Base-by-base conservation (phyloP, 768 basidiomycete species). In the Mycena amicta region DNA sequence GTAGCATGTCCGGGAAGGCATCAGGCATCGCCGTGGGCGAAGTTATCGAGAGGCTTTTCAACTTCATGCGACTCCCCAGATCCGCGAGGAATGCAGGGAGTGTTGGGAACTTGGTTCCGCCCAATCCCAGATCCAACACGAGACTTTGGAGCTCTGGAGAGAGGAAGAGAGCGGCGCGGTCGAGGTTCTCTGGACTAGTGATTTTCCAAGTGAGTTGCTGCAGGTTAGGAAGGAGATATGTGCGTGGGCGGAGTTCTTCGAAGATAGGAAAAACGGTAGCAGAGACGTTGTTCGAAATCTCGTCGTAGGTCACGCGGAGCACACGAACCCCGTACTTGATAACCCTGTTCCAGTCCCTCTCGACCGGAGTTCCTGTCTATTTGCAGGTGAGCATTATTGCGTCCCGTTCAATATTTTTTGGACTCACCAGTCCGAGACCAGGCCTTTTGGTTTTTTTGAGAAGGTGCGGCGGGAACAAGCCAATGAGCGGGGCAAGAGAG, bases 361-460 rank as follows among this genome's bases (percentile, higher is more conserved):
- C 81, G 52, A 80, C 77, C 67, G 77, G 78, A n/a, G 89, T 89
- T 50, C 75, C 70, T 67, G 56, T 50, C 62, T 63, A n/a, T 26
- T 16, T 23, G 18, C 15, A 3, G 29, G 20, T 28, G 56, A 22
- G 52, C 15, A n/a, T 25, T 26, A 5, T 16, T 25, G 27, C 37
- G 6, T 11, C 28, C 15, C 8, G 33, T 81, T n/a, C n/a, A n/a
- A n/a, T n/a, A n/a, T n/a, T n/a, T n/a, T n/a, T n/a, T n/a, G n/a
- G 30, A 76, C 90, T 68, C 67, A 92, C 90, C 77, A 92, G 77
- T 69, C 90, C 90, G 60, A 90, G 73, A 50, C 89, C 89, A 50
- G 90, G 90, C 68, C 82, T 85, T 61, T 84, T 82, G 56, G 85
- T 78, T 71, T 84, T 89, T 73, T 84, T 89, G 72, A 91, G 75